A percentile compares a stretch with the other conserved stretches of the same genome.
phyloP scores from a whole-genome alignment of 2,329 filamentous ascomycete genomes.

The Nothopassalora personata region DNA sequence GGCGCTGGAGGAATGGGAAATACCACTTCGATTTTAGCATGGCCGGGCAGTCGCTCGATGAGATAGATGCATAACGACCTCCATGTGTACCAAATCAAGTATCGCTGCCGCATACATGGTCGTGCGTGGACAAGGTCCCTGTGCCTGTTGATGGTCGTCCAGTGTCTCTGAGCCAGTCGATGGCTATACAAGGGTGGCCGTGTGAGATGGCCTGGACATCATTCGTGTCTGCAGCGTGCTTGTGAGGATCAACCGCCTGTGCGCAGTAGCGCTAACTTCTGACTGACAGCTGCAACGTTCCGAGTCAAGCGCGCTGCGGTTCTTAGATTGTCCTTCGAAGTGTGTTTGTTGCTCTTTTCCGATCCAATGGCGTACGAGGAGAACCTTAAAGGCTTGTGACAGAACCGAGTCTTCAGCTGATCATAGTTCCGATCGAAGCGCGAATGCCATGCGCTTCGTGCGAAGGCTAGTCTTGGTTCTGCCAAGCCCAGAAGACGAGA shows the following conservation, averaged over 20 bases:
- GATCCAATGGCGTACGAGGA: not conserved
- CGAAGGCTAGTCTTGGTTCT: not conserved
- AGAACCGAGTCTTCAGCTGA: not conserved
- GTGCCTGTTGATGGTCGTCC: not conserved
- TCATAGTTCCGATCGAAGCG: not conserved
- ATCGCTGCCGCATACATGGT: not conserved
- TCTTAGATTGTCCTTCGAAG: not conserved
- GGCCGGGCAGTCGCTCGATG: not conserved
- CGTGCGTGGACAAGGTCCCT: too few relatives aligned
- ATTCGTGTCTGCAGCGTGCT: not conserved
- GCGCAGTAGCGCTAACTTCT: not conserved
- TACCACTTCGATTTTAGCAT: not conserved
- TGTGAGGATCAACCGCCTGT: not conserved
- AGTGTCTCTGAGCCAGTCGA: not conserved
- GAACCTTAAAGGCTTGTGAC: not conserved
- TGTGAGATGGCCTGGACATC: too few relatives aligned
- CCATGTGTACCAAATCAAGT: not conserved
- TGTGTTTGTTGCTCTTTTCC: not conserved
- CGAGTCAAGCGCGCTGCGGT: not conserved
- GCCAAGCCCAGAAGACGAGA: not conserved
- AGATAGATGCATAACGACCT: not conserved
- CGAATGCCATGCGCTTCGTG: not conserved
- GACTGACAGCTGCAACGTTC: not conserved
- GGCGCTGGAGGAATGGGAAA: not conserved
- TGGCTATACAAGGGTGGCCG: too few relatives aligned